Base-by-base conservation (phyloP, 140 eudicot species). In the Ambrosia hybrid region DNA sequence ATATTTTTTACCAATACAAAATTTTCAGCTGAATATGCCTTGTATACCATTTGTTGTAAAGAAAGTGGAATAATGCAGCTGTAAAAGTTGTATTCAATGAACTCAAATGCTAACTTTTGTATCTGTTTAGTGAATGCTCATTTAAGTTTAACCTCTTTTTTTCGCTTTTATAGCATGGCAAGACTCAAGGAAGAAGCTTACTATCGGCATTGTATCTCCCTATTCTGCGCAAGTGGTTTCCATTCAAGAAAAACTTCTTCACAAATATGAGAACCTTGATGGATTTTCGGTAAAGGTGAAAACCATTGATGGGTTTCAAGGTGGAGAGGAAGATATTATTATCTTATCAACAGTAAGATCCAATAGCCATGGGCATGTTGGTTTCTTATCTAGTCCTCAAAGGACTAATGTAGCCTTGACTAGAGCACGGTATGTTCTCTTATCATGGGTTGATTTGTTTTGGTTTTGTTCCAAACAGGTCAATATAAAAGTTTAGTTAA, bases 351-450 rank as follows among this genome's bases (percentile, higher is more conserved):
- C 88, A 9, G 90, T 88, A 37, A 66, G 81, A 76, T 78, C 95
- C 8, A 85, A 88, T 57, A 56, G 13, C 4, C 72, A 52, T 60
- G 88, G 95, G 9, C 64, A 83, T 11, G 74, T 88, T 67, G 95
- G 95, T 12, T 88, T 88, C 76, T 45, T 82, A 0, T 70, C 83
- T 13, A 74, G 76, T 83, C 76, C 68, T 45, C 86, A 72, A 39
- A 78, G 96, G 64, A 77, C 86, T 51, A 88, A 88, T 79, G 96
- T 85, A 53, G 89, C 96, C 51, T 59, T 89, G 71, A 89, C 93
- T 0, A 82, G 93, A 79, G 96, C 93, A 30, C 75, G 90, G 91
- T 86, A 77, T 11, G 53, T 8, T 49, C 0, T 16, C 10, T 14
- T 33, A 12, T 38, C 38, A 73, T 43, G 13, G 48, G 48, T 41